Conservation (phyloP, 345 rosid genomes). For the Citrus maxima region DNA sequence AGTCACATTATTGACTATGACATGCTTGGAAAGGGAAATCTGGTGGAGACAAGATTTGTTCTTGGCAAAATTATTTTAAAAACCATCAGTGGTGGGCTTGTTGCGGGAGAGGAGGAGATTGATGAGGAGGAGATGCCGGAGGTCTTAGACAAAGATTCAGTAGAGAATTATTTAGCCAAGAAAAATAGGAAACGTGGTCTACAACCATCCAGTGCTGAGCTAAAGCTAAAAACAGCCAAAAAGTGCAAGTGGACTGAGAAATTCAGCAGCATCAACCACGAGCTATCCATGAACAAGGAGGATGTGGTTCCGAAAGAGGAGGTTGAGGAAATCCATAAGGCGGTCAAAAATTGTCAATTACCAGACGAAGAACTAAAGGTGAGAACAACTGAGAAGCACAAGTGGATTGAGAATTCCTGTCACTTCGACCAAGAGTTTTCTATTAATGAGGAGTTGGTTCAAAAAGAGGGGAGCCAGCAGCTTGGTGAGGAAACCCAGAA, state of each 20-base stretch:
- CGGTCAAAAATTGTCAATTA: no score
- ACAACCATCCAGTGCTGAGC: constrained; percentile 11
- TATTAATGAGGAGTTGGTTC: not conserved
- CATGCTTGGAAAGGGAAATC: constrained; percentile 57
- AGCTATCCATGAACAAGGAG: not conserved
- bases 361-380: constrained; percentile 6
- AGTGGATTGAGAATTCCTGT: constrained; percentile 7
- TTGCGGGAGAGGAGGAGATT: constrained; percentile 19
- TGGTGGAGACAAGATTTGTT: constrained; percentile 56
- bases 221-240: constrained; percentile 20
- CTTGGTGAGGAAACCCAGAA: constrained; percentile 9
- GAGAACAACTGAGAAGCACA: constrained; percentile 22
- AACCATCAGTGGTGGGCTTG: constrained; percentile 46
- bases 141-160: constrained; percentile 7
- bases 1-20: constrained; percentile 37
- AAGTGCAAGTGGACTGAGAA: constrained; percentile 17
- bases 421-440: not conserved
- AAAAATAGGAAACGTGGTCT: constrained; percentile 13
- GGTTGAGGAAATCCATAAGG: not conserved
- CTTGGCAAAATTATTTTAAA: constrained; percentile 75
- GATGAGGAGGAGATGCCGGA: constrained; percentile 12
- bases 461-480: constrained; percentile 2
- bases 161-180: constrained; percentile 15
- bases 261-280: not conserved
- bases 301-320: constrained; percentile 2